Evolutionary conservation across 208 protist species (phyloP).

Genomic region (Crithidia fasciculata): DNA sequence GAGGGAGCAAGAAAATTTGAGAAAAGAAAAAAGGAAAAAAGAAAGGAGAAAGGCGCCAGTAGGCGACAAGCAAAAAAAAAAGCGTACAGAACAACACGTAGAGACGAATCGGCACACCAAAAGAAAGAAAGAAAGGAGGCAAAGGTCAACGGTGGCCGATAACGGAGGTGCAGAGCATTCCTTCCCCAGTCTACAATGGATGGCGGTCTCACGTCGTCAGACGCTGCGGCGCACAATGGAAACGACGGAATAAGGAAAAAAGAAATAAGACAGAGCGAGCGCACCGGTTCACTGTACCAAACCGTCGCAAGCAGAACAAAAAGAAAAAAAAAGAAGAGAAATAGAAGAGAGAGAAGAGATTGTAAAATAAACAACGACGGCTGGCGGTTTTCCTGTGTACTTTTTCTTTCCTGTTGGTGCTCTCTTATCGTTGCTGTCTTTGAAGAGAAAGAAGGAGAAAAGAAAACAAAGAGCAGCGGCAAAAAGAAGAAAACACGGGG

Average conservation of each 20-base stretch:
- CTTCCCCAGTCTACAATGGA: too few relatives aligned
- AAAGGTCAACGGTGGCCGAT: too few relatives aligned
- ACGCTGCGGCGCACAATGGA: too few relatives aligned
- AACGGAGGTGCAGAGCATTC: too few relatives aligned
- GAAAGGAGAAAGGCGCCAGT: too few relatives aligned
- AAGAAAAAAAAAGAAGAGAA: neutral
- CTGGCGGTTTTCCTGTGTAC: too few relatives aligned
- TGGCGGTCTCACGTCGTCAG: too few relatives aligned
- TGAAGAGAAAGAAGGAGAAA: neutral
- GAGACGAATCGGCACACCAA: too few relatives aligned
- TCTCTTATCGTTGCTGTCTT: too few relatives aligned
- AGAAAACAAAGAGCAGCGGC: neutral
- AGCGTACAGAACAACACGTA: neutral
- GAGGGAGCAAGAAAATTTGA: neutral
- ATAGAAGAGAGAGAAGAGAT: neutral
- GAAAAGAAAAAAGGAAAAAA: neutral
- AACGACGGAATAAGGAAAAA: neutral
- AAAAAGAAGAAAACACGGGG: neutral
- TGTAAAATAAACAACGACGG: neutral
- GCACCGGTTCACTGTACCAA: neutral
- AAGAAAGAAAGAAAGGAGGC: too few relatives aligned
- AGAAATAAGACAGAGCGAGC: neutral
- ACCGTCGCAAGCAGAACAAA: neutral
- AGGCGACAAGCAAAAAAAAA: neutral
- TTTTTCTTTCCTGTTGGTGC: too few relatives aligned